Conservation (phyloP, 2,329 filamentous ascomycete genomes). For the Botrytis galanthina region DNA sequence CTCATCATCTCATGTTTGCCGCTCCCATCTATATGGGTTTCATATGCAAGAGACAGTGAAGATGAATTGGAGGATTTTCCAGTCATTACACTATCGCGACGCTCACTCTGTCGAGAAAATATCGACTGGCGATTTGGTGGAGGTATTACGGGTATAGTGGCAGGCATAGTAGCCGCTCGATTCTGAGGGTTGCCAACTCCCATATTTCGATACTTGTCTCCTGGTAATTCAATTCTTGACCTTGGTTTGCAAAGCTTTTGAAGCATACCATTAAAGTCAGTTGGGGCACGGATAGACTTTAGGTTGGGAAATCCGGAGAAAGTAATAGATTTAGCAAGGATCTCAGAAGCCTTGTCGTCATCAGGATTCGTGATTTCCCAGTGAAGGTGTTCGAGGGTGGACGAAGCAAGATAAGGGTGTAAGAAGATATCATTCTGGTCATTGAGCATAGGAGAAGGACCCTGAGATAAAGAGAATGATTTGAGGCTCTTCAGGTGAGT, state of each 20-base stretch:
- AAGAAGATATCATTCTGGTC: conserved; percentile 57
- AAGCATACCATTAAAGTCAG: conserved; percentile 67
- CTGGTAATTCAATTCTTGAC: conserved; percentile 33
- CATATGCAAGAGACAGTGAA: conserved; percentile 10
- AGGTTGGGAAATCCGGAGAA: conserved; percentile 63
- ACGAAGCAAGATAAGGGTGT: conserved; percentile 61
- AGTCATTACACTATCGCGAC: conserved; percentile 9
- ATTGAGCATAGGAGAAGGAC: conserved; percentile 53
- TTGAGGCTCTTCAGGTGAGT: conserved; percentile 52
- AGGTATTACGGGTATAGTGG: conserved; percentile 10
- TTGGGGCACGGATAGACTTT: conserved; percentile 58
- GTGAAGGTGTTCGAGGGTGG: conserved; percentile 53
- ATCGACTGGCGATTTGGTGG: conserved; percentile 24
- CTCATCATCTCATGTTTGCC: conserved; percentile 7
- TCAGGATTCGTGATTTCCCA: conserved; percentile 54
- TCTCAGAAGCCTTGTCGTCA: conserved; percentile 53
- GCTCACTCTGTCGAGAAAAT: conserved; percentile 14
- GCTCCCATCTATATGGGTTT: conserved; percentile 16
- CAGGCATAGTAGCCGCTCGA: conserved; percentile 26
- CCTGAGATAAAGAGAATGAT: conserved; percentile 55
- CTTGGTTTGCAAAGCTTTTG: conserved; percentile 61
- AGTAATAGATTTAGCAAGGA: conserved; percentile 62
- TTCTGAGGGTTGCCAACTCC: conserved; percentile 30
- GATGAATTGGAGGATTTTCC: conserved; percentile 11
- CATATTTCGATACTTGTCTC: conserved; percentile 33